These are phyloP conservation scores for Neopestalotiopsis sp. DNA, from an alignment of 2,329 filamentous ascomycete genomes.

Conservation along the genomic window DNA sequence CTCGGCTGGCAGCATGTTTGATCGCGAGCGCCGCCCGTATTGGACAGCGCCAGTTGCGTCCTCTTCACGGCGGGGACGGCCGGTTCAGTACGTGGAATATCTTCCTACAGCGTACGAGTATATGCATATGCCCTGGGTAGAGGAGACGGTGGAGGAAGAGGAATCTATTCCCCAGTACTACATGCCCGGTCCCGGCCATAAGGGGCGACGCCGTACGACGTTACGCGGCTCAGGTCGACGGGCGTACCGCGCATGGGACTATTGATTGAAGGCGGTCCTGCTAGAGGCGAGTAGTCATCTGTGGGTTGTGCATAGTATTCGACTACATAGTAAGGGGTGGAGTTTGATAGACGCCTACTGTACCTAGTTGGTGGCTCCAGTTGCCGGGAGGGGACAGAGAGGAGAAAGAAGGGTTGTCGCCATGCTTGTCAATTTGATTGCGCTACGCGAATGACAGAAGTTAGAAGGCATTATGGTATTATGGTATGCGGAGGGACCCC, in stretches of 20 bases:
- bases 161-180: conserved; percentile 6
- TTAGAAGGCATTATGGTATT: not conserved
- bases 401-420: too few relatives aligned
- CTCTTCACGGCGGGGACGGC: not conserved
- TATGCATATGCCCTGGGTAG: conserved; percentile 5
- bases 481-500: not conserved
- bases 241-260: conserved; percentile 1
- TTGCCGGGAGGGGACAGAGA: not conserved
- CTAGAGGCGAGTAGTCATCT: not conserved
- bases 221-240: not conserved
- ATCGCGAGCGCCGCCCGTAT: conserved; percentile 1
- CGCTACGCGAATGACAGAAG: not conserved
- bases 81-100: not conserved
- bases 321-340: not conserved
- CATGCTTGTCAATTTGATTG: not conserved
- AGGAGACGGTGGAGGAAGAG: conserved; percentile 13
- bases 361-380: not conserved
- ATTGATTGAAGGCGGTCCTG: not conserved
- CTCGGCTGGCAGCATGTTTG: not conserved
- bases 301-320: not conserved
- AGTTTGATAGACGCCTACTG: conserved; percentile 1
- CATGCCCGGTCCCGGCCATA: not conserved
- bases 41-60: not conserved
- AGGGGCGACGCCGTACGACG: conserved; percentile 6
- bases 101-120: not conserved